phyloP scores from a whole-genome alignment of 202 grass and related monocot genomes.

The Digitaria exilis region DNA sequence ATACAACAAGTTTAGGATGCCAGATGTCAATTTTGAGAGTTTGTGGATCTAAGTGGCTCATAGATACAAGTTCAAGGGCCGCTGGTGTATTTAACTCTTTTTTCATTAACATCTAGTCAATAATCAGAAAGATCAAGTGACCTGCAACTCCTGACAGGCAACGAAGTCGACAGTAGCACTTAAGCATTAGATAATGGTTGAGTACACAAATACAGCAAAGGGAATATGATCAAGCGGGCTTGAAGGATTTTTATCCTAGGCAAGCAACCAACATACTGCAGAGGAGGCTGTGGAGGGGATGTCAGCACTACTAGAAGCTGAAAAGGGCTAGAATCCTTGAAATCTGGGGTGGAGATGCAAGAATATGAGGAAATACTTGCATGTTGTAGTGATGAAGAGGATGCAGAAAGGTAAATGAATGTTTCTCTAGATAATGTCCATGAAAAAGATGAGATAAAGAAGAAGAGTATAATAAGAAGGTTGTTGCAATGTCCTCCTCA shows the following conservation, averaged over 20 bases:
- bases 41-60: no score
- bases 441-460: background rate
- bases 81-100: no score
- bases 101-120: constrained; percentile 29
- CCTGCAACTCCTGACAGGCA: background rate
- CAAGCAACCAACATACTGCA: background rate
- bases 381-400: background rate
- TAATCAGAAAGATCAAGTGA: constrained; percentile 25
- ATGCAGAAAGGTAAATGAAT: background rate
- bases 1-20: no score
- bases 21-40: no score
- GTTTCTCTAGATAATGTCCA: background rate
- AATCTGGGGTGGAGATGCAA: background rate
- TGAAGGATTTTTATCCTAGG: background rate
- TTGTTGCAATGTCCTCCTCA: background rate
- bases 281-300: background rate
- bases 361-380: background rate
- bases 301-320: background rate
- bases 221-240: constrained; percentile 10
- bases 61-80: no score
- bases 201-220: constrained; percentile 8
- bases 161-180: background rate
- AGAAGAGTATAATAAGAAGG: background rate
- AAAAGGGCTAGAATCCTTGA: background rate
- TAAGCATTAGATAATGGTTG: background rate